Base-by-base conservation (phyloP, 73 alveolate genomes). In the Paramecium sexaurelia region DNA sequence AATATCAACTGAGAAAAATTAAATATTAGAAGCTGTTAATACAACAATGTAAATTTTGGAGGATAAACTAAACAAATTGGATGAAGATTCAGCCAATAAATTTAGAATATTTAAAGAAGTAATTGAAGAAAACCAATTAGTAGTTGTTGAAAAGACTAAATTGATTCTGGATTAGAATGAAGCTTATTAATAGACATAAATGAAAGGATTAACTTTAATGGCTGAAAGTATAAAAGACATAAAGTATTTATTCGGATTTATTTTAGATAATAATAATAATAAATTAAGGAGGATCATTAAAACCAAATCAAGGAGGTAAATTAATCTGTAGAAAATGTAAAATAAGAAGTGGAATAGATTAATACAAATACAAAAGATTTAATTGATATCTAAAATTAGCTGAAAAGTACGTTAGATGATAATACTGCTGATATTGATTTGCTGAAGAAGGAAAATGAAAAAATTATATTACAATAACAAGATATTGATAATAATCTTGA, bases 1-100 rank as follows among this genome's bases (percentile, higher is more conserved):
- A 26, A 61, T 86, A 66, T 29, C 85, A 1, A 85, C 33, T 15
- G 93, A 86, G 13, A 86, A 86, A 37, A 33, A 61, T 45, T 5
- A 57, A 35, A 86, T 86, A 1, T 71, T 61, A 33, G 45, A 61
- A 37, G 71, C 51, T 22, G 87, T 61, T 6, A 10, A 37, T 32
- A 29, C 61, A 17, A 39, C 43, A 5, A 40, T 75, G 8, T 13
- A 61, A 35, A 36, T 71, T 11, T 19, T 86, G 15, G 86, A 86
- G 20, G 93, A 86, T 86, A 86, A 86, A 39, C 43, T 86, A 1
- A 86, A 86, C 66, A 86, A 86, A 39, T 41, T 86, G 11, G 93
- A 86, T 61, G 86, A 86, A 67, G 93, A 86, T 56, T 86, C 40
- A 3, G 13, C 40, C 6, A 39, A 55, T 27, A 75, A 86, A 61